Base-by-base conservation (phyloP, 2,329 filamentous ascomycete species). In the Ophiocordyceps camponoti-leonardi region DNA sequence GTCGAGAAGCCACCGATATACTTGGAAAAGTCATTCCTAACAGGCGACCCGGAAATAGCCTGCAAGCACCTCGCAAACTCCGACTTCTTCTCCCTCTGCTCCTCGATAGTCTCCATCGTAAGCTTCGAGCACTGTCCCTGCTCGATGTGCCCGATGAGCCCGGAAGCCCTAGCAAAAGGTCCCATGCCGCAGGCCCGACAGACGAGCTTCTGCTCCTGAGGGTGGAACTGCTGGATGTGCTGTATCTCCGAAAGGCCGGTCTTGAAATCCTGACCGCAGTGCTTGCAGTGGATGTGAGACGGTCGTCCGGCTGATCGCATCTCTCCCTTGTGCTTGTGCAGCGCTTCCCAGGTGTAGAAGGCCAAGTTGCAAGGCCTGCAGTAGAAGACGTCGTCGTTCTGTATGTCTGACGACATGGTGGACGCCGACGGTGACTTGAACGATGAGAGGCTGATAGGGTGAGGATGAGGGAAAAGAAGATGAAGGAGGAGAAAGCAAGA, bases 91-190 rank as follows among this genome's bases (percentile, higher is more conserved):
- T 64, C 53, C 4, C 67, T 61, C 18, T 57, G 50, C 8, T 54
- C 48, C 10, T 61, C 57, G 13, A 72, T 48, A 1, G 59, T 49
- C 0, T 49, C 46, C 3, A 53, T 53, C 23, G 50, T 55, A 47
- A 75, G 61, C 0, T 35, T 44, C 1, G 47, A 26, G 49, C 72
- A 76, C 1, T 60, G 45, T 22, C 58, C 53, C 2, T 50, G 49
- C 53, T 75, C 69, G 4, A 75, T 59, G 44, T 76, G 72, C 1
- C 48, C 35, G 45, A 74, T 61, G 33, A 72, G 61, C 0, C 44
- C 49, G 1, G 61, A 58, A 0, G 67, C 56, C 1, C 60, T 57
- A 0, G 30, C 42, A 46, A 71, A 73, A 1, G 55, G 55, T 2
- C 51, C 57, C 1, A 52, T 48, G 0, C 52, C 44, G 47, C 72